A percentile compares a stretch with the other conserved stretches of the same genome.
These are phyloP conservation scores for Diplodia scrobiculata DNA, from an alignment of 2,329 filamentous ascomycete species.

Conservation along the genomic window DNA sequence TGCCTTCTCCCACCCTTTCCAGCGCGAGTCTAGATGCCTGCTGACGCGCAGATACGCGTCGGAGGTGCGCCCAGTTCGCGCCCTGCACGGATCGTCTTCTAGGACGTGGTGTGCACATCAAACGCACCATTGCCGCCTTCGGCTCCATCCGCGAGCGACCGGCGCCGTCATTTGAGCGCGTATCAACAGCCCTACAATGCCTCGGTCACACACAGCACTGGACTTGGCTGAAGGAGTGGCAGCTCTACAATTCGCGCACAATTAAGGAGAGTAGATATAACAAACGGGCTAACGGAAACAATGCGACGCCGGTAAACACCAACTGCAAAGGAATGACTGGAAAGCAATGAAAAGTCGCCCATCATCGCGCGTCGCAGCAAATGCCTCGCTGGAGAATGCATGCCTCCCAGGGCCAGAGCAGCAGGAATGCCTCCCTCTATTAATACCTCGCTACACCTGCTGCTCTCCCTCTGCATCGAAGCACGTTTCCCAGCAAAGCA, in stretches of 20 bases:
- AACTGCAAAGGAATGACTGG: constrained; percentile 17
- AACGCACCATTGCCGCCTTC: constrained; percentile 10
- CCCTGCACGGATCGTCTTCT: constrained; percentile 16
- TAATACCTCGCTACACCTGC: constrained; percentile 14
- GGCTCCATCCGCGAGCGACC: constrained; percentile 4
- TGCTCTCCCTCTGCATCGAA: constrained; percentile 46
- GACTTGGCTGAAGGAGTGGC: constrained; percentile 11
- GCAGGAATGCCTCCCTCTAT: constrained; percentile 15
- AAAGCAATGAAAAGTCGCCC: constrained; percentile 21
- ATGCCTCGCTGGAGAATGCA: constrained; percentile 14
- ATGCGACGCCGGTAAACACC: constrained; percentile 14
- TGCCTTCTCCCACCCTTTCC: background rate
- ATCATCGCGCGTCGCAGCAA: constrained; percentile 23
- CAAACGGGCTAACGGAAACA: constrained; percentile 12
- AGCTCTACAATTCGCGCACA: constrained; percentile 13
- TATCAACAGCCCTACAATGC: background rate
- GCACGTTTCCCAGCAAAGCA: constrained; percentile 51
- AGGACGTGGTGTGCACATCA: constrained; percentile 21
- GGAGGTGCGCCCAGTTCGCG: background rate
- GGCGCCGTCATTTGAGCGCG: constrained; percentile 5
- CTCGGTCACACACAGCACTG: background rate
- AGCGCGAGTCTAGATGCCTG: background rate
- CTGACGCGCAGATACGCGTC: constrained; percentile 23
- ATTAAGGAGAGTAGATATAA: constrained; percentile 22
- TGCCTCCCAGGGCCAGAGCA: constrained; percentile 6